Conservation (phyloP, 2,329 filamentous ascomycete genomes). For the Sclerotinia nivalis region DNA sequence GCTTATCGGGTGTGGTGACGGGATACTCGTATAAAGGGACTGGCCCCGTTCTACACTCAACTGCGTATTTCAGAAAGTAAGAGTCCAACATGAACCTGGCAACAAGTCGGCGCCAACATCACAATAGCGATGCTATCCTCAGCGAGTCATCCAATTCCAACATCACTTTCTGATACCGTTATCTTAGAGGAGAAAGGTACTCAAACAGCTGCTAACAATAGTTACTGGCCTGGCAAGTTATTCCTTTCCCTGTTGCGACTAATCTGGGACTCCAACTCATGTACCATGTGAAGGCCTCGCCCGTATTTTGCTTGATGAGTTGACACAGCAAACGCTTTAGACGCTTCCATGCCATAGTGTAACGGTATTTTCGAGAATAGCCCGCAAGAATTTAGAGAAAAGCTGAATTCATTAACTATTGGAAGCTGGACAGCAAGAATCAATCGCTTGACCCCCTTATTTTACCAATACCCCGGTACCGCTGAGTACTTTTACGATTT, state of each 20-base stretch:
- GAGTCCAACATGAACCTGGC: neutral
- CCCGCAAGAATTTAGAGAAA: neutral
- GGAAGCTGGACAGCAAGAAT: neutral
- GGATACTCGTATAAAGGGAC: neutral
- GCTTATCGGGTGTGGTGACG: neutral
- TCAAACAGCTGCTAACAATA: neutral
- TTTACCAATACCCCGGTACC: neutral
- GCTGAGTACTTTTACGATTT: neutral
- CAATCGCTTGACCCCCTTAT: neutral
- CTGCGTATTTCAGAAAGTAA: neutral
- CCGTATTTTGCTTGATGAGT: neutral
- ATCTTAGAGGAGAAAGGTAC: neutral
- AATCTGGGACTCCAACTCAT: neutral
- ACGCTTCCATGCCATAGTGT: neutral
- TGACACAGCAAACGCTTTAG: neutral
- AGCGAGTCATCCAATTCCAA: neutral
- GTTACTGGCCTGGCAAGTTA: neutral
- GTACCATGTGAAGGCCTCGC: neutral
- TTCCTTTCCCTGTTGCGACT: neutral
- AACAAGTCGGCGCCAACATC: neutral
- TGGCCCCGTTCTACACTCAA: neutral
- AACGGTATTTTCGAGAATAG: neutral
- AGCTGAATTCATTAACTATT: neutral
- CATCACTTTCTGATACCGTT: neutral
- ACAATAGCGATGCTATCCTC: neutral